A percentile compares a stretch with the other conserved stretches of the same genome.
phyloP scores from a whole-genome alignment of 805 yeast species.

The Candida ponderosae region DNA sequence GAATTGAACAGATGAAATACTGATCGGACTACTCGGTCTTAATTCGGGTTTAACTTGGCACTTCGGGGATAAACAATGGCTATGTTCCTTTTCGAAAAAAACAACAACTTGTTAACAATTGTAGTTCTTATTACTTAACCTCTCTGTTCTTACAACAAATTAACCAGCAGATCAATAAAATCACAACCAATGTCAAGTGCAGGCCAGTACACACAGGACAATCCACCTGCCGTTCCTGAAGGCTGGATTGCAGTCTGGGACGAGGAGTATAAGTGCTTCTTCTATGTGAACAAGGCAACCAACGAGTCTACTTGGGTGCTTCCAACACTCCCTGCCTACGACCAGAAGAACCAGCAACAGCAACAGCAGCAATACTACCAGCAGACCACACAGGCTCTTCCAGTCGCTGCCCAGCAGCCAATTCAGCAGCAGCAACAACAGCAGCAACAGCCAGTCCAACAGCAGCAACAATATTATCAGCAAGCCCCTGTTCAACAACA shows the following conservation, averaged over 20 bases:
- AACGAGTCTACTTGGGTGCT: conserved; percentile 73
- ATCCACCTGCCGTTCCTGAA: conserved; percentile 30
- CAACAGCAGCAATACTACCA: conserved; percentile 1
- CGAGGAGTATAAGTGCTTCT: conserved; percentile 46
- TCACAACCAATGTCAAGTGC: too few relatives aligned
- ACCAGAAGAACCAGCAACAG: conserved; percentile 2
- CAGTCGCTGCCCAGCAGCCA: conserved; percentile 5
- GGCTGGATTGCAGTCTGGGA: conserved; percentile 56
- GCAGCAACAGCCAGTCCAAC: background rate
- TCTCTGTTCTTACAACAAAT: too few relatives aligned
- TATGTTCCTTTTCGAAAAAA: too few relatives aligned
- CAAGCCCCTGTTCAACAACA: conserved; percentile 14
- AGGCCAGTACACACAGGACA: background rate
- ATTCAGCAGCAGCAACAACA: conserved; percentile 1
- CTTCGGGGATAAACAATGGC: too few relatives aligned
- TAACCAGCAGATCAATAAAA: too few relatives aligned
- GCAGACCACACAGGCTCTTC: conserved; percentile 1
- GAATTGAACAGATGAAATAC: too few relatives aligned
- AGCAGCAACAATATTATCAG: conserved; percentile 6
- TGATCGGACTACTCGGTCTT: too few relatives aligned
- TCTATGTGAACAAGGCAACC: conserved; percentile 53
- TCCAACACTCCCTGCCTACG: conserved; percentile 26
- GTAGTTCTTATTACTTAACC: too few relatives aligned
- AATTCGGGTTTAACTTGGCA: too few relatives aligned
- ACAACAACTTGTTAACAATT: too few relatives aligned